Evolutionary conservation across 129 eudicot species (phyloP), one percentile per base, ranked within the genome.

Genomic region (Logfia minima): DNA sequence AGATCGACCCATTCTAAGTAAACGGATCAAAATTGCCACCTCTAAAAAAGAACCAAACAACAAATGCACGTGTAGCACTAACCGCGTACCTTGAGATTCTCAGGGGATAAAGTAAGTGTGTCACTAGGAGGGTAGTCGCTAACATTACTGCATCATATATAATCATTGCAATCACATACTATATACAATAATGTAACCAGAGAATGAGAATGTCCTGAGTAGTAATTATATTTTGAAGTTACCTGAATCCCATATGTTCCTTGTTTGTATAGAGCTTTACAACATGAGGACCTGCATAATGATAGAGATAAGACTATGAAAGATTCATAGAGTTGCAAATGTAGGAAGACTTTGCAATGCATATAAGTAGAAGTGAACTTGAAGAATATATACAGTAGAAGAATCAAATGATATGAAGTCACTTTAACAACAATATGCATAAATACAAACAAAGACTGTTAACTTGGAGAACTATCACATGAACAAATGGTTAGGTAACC

Each of bases 231-330:
- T 59, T 5, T 32, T 65, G 3, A 80, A 59, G 39, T 76, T 87
- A 91, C 98, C 98, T 94, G 62, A 94, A 94, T 63, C 98, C 98
- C 96, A 94, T 94, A 68, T 94, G 97, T 80, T 94, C 96, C 91
- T 74, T 91, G 89, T 94, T 94, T 60, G 97, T 75, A 81, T 82
- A 94, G 31, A 94, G 97, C 82, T 94, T 94, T 55, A 94, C 93
- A 1, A 92, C 84, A 82, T 82, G 89, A 60, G 98, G 98, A 75
- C 97, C 98, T 94, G 73, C 65, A 87, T 72, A 77, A 29, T 64
- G 31, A 7, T 45, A 32, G 66, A n/a, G 16, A 77, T 77, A 60
- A 67, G 67, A 14, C n/a, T 68, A 58, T 5, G 24, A n/a, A 67
- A 58, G 24, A 66, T 28, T 22, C 22, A 32, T 31, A 14, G 45